Base-by-base conservation (phyloP, 805 yeast species). In the Metschnikowia noctiluminum region DNA sequence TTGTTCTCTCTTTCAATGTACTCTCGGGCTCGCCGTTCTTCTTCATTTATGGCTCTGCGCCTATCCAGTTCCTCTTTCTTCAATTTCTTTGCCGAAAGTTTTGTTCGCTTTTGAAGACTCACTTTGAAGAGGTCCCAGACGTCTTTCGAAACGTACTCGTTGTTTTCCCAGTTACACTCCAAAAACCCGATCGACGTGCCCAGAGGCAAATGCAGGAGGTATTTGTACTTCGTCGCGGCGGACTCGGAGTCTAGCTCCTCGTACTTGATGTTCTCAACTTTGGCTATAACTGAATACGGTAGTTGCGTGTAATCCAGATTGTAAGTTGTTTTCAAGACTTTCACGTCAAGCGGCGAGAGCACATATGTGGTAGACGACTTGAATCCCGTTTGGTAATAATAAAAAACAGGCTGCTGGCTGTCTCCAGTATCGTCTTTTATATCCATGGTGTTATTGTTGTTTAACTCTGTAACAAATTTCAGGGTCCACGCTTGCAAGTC, bases 101-200 rank as follows among this genome's bases (percentile, higher is more conserved):
- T 76, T 13, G 84, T 73, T 52, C 96, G 70, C 36, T 79, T 82
- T 21, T 64, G 65, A 31, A 89, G 65, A 51, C 84, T 89, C 31
- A 70, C 73, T 42, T 76, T 72, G 62, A 82, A 86, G 28, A 63
- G 60, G 2, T 68, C 66, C 74, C 69, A 73, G 45, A 64, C 65
- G 45, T 66, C 74, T n/a, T 51, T 50, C 21, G 54, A 47, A 10
- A 72, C 57, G 43, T 47, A 63, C 48, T 65, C 71, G 55, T 65
- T 71, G 13, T 64, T 52, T 31, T 48, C 52, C 98, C 98, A 92
- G 62, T 89, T 85, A 44, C 96, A 78, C 58, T 94, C 98, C 46
- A 94, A 62, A 53, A 88, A 82, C 10, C 90, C 95, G 38, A 92
- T 65, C 45, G 85, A 87, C 0, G 96, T 85, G 1, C 97, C 97